Evolutionary conservation across 1,139 yeast genomes (phyloP), one percentile per base, ranked within the genome.

Genomic region (Spencermartinsiella ligniputridi): DNA sequence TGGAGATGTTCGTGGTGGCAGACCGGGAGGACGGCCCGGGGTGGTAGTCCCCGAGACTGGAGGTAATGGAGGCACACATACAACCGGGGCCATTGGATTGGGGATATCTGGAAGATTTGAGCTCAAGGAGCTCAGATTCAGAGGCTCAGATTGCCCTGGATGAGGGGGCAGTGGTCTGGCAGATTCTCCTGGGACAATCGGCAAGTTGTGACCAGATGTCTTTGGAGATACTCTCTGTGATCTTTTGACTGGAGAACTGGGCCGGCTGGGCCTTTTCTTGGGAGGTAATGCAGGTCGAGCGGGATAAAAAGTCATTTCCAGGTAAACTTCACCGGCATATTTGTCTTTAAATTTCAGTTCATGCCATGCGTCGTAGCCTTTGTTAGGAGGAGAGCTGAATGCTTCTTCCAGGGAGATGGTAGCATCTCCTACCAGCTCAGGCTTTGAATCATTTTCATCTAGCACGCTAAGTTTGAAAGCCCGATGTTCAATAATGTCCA

Each of bases 281-380:
- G 55, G 55, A 4, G 62, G 62, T 24, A 56, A 47, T 12, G 46
- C 43, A 3, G 62, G 60, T 24, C 44, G 44, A 4, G 53, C 38
- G 2, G 96, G 94, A 60, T 87, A 88, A 59, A 87, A 92, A 0
- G 97, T 88, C 84, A 92, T 83, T 59, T 92, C 97, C 44, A 94
- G 67, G 63, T 83, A 90, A 1, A 92, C 78, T 65, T 79, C 86
- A 1, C 98, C 98, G 1, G 97, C 96, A 45, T 85, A 79, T 55
- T 80, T 76, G n/a, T 80, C 83, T 46, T 78, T 79, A 58, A 78
- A 78, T 32, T 71, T 69, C 50, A 92, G 69, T 38, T 79, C 81
- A 60, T 83, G 86, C 97, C 97, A 90, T 32, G 75, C 74, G 61
- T 94, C 97, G 57, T 77, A 88, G 24, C 95, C 96, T 35, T 86